Evolutionary conservation across 768 basidiomycete genomes (phyloP), one percentile per base, ranked within the genome.

Genomic region (Panellus pusillus): DNA sequence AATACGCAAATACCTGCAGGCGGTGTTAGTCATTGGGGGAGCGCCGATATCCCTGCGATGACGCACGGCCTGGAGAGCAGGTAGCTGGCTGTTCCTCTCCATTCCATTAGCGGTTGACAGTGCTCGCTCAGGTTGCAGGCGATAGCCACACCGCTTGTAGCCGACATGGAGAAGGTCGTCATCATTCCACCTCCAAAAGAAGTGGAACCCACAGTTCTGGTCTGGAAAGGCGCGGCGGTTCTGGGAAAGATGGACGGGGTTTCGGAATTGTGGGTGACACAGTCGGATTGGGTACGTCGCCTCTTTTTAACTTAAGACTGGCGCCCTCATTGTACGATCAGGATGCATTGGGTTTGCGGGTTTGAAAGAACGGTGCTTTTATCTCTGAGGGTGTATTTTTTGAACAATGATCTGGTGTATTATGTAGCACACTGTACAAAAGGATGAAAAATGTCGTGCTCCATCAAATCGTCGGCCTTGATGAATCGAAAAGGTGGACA

Each of bases 171-270:
- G 65, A 90, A 89, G 62, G 89, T 96, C 7, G 84, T 88, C 60
- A 91, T 97, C 54, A 89, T 98, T 42, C 91, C 93, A n/a, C 89
- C 93, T 2, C 94, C 95, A 1, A 89, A 94, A 67, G 92, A 93
- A 55, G 82, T 98, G 40, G 94, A 98, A 69, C 93, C 92, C 6
- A 81, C 84, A 20, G 85, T 93, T 35, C 79, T 98, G 29, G 86
- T 85, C 14, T 99, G 97, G 97, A 98, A 98, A 69, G 97, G 97
- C 9, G 93, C 88, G 6, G 83, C 88, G 8, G 92, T 95, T 12
- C 81, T 98, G 38, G 91, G 87, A 24, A 91, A 92, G 70, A 89
- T 98, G 82, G 97, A 99, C 47, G 84, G 86, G 3, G 83, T 89
- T 41, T 79, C 82, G 28, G 97, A 99, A 60, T 72, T 98, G 51